Conservation (phyloP, 306 rosid species). For the Acacia crassicarpa region DNA sequence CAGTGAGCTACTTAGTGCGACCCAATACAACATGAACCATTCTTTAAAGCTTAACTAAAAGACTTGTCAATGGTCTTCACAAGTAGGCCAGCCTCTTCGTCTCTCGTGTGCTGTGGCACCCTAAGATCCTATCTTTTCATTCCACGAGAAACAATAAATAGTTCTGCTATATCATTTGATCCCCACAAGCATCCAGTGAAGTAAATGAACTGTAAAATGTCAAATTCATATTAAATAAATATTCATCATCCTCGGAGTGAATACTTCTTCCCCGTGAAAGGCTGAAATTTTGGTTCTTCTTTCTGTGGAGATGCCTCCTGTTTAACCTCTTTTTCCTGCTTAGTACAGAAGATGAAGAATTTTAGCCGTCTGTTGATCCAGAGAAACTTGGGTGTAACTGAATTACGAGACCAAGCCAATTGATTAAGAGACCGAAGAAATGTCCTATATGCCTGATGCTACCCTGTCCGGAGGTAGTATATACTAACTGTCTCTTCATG, state of each 20-base stretch:
- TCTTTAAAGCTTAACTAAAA: not conserved
- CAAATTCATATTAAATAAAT: constrained; percentile 1
- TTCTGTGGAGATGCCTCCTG: constrained; percentile 67
- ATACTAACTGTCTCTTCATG: not conserved
- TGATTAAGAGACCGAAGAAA: not conserved
- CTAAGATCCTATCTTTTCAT: not conserved
- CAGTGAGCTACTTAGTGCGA: not conserved
- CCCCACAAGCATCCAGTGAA: constrained; percentile 29
- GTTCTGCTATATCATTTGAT: constrained; percentile 35
- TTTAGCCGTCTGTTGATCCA: constrained; percentile 23
- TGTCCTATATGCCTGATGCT: not conserved
- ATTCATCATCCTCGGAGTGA: constrained; percentile 79
- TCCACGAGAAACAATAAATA: constrained; percentile 34
- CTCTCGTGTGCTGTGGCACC: no score
- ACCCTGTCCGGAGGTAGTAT: no score
- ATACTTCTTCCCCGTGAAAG: constrained; percentile 87
- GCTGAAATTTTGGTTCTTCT: constrained; percentile 70
- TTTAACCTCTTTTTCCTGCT: constrained; percentile 75
- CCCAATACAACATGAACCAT: not conserved
- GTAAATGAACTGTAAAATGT: constrained; percentile 12
- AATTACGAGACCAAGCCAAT: not conserved
- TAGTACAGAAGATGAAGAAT: not conserved
- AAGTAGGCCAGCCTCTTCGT: no score
- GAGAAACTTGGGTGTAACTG: not conserved
- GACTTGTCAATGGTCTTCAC: not conserved